Percentiles rank a stretch among this genome's conserved stretches.
Evolutionary conservation across 495 filamentous ascomycete genomes (phyloP).

Genomic region (Penicillium verhagenii): DNA sequence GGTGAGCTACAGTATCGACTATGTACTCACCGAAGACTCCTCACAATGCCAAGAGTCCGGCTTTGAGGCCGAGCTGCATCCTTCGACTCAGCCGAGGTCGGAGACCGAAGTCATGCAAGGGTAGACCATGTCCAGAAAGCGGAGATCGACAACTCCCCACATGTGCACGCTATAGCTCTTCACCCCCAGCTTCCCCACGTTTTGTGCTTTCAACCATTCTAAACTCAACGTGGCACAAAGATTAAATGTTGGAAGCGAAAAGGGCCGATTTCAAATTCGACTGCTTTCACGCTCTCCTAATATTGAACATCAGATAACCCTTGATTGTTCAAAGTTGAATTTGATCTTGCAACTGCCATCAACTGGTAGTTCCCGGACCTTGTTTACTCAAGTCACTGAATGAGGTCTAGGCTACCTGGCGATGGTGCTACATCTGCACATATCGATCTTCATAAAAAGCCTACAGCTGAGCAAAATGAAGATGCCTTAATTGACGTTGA

Average conservation of each 20-base stretch:
- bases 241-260: too few species aligned
- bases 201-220: too few species aligned
- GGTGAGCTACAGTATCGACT: background rate
- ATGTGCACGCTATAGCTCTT: background rate
- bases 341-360: too few species aligned
- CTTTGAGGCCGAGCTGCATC: background rate
- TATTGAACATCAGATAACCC: too few species aligned
- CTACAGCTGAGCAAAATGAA: background rate
- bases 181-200: background rate
- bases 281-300: too few species aligned
- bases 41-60: background rate
- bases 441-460: background rate
- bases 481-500: background rate
- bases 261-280: too few species aligned
- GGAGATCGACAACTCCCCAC: background rate
- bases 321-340: too few species aligned
- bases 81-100: background rate
- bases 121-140: background rate
- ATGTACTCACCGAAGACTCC: background rate
- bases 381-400: background rate
- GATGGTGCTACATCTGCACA: background rate
- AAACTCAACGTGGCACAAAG: too few species aligned
- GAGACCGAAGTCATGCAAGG: background rate
- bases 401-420: background rate
- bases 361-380: too few species aligned